Base-by-base conservation (phyloP, 2,329 filamentous ascomycete species). In the Aspergillus floridensis region DNA sequence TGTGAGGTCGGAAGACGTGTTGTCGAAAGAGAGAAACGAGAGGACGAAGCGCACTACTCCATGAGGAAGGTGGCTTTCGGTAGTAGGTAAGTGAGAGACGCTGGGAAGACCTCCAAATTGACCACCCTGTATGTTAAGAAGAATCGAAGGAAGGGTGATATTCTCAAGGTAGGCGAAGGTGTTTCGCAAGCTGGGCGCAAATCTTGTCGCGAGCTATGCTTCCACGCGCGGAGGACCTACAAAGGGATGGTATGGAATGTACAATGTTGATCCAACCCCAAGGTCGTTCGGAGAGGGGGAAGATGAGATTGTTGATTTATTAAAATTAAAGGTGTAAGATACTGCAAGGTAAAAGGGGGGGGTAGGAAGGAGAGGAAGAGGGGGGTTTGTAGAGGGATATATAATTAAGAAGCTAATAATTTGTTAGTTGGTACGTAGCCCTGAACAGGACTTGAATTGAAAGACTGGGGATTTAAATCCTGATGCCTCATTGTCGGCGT, bases 21-120 rank as follows among this genome's bases (percentile, higher is more conserved):
- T 26, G 26, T 29, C 41, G 48, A 11, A n/a, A 44, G 22, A 19
- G 16, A 11, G 41, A 14, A 47, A 32, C 31, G 14, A 46, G 16
- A 22, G 44, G 38, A 16, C 16, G 38, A 44, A 41, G 19, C 21
- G 47, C 56, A 52, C 53, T 59, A 59, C 58, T 64, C 63, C 63
- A 65, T 65, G 54, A 53, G 54, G 58, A 22, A 47, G 44, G 14
- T 14, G 16, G 41, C 53, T 32, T 31, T 8, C 29, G 22, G 21
- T 16, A 51, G 26, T 8, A 19, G 22, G 21, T 16, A 51, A 7
- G 26, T 29, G 47, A 51, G 12, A 26, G 41, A 24, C 19, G 24
- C 48, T 29, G 29, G 11, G 19, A 49, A 41, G 21, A 49, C 12
- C 10, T 31, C 16, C 32, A 19, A 48, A 35, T 26, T 44, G 44